Conservation (phyloP, 805 yeast genomes). For the Starmerella roubikii region DNA sequence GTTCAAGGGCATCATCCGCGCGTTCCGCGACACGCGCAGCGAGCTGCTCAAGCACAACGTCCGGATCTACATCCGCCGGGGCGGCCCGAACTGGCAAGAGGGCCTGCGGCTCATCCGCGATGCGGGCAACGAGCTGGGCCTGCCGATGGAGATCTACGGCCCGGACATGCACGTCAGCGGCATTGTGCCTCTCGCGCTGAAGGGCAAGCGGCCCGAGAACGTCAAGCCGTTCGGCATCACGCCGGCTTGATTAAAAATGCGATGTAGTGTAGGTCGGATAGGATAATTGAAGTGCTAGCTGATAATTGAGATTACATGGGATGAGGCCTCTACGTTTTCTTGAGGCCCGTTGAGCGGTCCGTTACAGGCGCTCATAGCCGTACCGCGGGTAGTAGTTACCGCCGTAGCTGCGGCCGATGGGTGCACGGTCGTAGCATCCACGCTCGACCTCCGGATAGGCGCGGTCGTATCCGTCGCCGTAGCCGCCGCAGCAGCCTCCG, state of each 20-base stretch:
- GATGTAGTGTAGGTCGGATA: background rate
- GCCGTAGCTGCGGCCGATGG: too few species aligned
- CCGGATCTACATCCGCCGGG: slow-evolving; percentile 32
- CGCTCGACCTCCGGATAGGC: too few species aligned
- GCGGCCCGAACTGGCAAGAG: slow-evolving; percentile 39
- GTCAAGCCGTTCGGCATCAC: slow-evolving; percentile 29
- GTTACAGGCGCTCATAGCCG: background rate
- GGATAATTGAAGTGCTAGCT: background rate
- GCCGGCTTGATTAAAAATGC: slow-evolving; percentile 6
- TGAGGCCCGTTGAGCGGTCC: background rate
- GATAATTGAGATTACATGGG: background rate
- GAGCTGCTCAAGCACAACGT: slow-evolving; percentile 31
- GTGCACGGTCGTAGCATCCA: too few species aligned
- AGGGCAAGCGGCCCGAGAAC: slow-evolving; percentile 30
- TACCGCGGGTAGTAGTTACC: too few species aligned
- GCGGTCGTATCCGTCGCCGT: too few species aligned
- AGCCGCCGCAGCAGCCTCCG: background rate
- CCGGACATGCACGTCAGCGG: slow-evolving; percentile 40
- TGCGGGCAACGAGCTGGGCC: slow-evolving; percentile 33
- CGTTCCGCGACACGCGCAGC: slow-evolving; percentile 31
- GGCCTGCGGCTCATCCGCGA: slow-evolving; percentile 33
- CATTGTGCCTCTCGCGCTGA: slow-evolving; percentile 33
- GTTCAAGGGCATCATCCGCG: slow-evolving; percentile 37
- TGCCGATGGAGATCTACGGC: slow-evolving; percentile 37
- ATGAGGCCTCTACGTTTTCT: background rate